phyloP scores from a whole-genome alignment of 441 rosid genomes.

The Gossypium schwendimanii region DNA sequence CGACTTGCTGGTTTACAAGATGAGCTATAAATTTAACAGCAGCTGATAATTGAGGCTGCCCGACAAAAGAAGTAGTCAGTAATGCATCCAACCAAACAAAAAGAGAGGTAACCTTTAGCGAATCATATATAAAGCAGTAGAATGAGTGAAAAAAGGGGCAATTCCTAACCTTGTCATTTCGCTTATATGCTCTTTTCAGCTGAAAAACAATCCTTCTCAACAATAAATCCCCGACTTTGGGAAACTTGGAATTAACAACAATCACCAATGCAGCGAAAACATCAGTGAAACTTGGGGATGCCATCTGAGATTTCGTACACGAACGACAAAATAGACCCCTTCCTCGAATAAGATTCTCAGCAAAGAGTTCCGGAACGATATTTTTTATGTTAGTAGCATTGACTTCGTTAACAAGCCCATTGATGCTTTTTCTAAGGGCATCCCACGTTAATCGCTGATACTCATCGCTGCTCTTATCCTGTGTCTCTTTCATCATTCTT shows the following conservation, averaged over 20 bases:
- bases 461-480: constrained; percentile 73
- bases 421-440: constrained; percentile 89
- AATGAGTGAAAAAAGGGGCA: background rate
- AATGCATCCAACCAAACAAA: background rate
- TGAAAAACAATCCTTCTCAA: constrained; percentile 80
- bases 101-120: background rate
- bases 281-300: constrained; percentile 84
- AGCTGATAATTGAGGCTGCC: constrained; percentile 80
- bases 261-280: constrained; percentile 79
- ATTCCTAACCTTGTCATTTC: constrained; percentile 62
- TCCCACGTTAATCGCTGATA: constrained; percentile 90
- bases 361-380: constrained; percentile 76
- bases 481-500: constrained; percentile 80
- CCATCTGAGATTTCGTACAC: constrained; percentile 93
- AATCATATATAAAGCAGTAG: background rate
- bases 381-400: constrained; percentile 81
- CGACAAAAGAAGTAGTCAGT: constrained; percentile 10
- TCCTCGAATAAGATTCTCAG: constrained; percentile 79
- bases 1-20: constrained; percentile 85
- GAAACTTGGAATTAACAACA: constrained; percentile 81
- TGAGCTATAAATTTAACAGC: constrained; percentile 87
- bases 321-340: constrained; percentile 87
- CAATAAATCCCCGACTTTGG: constrained; percentile 76
- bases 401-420: constrained; percentile 81
- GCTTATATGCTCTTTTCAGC: constrained; percentile 82